Evolutionary conservation across 2,329 filamentous ascomycete genomes (phyloP), one percentile per base, ranked within the genome.

Genomic region (Gyromitra esculenta): DNA sequence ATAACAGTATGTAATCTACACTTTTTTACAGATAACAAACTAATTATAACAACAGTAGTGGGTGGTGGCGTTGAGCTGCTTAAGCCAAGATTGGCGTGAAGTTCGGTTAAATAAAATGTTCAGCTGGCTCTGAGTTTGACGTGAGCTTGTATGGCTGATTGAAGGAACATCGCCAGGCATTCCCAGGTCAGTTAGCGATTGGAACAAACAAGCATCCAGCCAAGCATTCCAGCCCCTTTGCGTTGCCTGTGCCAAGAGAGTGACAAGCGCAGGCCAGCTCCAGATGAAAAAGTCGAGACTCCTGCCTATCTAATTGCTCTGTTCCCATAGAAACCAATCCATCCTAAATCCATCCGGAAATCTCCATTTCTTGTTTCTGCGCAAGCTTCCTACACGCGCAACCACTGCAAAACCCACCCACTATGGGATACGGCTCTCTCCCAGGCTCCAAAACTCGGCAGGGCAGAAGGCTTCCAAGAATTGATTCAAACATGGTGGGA

Each of bases 391-490:
- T 69, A n/a, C 7, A 59, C 45, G 59, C 35, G 21, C 59, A 64
- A 21, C 48, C 39, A 48, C 39, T 8, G 54, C 9, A 66, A 18
- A 41, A 50, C 31, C 48, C 59, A 1, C 37, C 21, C 45, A 41
- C 41, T 5, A 75, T 75, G 72, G 72, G 72, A 41, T 75, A 75
- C 72, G 72, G 72, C 15, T 75, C 72, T 5, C 56, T 75, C 31
- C 72, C 65, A 21, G 9, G 18, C 18, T 45, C 62, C 21, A 75
- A 75, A 25, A 45, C 57, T 18, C 72, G 65, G 50, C 72, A 57
- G 41, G 59, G 72, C 59, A 64, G 72, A 65, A 64, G 65, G 8
- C 72, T 75, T 13, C 72, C 65, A 11, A 45, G 72, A n/a, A 75
- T 75, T 41, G 65, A 75, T 59, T 64, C 72, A 52, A 52, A 63